Base-by-base conservation (phyloP, 1,139 yeast genomes). In the Blastobotrys illinoisensis region DNA sequence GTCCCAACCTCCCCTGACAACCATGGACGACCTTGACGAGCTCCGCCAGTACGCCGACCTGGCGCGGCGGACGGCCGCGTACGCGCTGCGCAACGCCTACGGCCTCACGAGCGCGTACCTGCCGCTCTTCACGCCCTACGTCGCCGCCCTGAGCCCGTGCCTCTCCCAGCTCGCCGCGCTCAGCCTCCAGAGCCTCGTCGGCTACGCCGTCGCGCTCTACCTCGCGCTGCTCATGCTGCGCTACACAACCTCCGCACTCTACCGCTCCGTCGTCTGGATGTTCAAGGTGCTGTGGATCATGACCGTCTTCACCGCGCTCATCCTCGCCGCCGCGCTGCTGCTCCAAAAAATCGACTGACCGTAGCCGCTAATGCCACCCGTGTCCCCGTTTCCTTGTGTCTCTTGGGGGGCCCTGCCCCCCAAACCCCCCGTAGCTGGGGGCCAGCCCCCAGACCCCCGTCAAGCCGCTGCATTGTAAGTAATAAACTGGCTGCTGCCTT, bases 211-310 rank as follows among this genome's bases (percentile, higher is more conserved):
- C 11, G 48, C 62, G 44, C 57, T 70, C 20, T 70, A 66, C 55
- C 47, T 70, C 7, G 64, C 71, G 40, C 57, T 70, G 46, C 54
- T 64, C 40, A 58, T 70, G 11, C 51, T 69, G 24, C 56, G 59
- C 24, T 64, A 67, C 49, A 60, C 70, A 14, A 57, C 67, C 43
- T 55, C 70, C n/a, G 60, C 68, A 60, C 52, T 70, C 13, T 67
- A 60, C 55, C 55, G 63, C 18, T 53, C 64, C 28, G 54, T 70
- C 14, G 59, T 62, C 55, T 54, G 60, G 19, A 45, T 62, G 20
- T 56, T 68, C 44, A 60, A 64, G 48, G 48, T 68, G 28, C 47
- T 58, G 2, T 46, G 64, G 9, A 50, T 60, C 24, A 45, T 46
- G 9, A 20, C 54, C 19, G 44, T 64, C n/a, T 40, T 62, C 2